A percentile compares a stretch with the other conserved stretches of the same genome.
Conservation (phyloP, 202 grass and related monocot genomes). For the Brachypodium distachyon region DNA sequence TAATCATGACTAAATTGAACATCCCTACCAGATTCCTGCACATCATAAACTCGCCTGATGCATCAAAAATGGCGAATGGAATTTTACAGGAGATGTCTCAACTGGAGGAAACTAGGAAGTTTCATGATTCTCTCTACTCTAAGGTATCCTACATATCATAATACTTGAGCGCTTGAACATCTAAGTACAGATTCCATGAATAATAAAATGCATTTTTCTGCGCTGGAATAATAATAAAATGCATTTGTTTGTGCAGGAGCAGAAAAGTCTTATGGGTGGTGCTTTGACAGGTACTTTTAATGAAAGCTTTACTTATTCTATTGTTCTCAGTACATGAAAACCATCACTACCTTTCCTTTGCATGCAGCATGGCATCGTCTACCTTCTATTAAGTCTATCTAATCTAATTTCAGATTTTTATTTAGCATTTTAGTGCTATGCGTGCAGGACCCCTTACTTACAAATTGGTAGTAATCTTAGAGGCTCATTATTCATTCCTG, state of each 20-base stretch:
- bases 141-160: constrained; percentile 71
- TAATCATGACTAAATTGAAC: constrained; percentile 9
- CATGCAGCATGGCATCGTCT: neutral
- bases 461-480: neutral
- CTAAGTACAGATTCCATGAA: constrained; percentile 21
- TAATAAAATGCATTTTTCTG: constrained; percentile 1
- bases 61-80: constrained; percentile 52
- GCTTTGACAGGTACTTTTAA: constrained; percentile 51
- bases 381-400: neutral
- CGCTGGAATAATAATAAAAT: constrained; percentile 19
- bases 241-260: constrained; percentile 48
- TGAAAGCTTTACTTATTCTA: constrained; percentile 9
- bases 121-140: constrained; percentile 72
- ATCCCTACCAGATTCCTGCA: constrained; percentile 57
- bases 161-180: neutral
- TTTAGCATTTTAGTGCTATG: neutral
- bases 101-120: constrained; percentile 95
- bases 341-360: neutral
- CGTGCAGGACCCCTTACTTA: neutral
- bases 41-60: constrained; percentile 59
- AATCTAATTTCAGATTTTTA: neutral
- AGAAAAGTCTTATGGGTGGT: constrained; percentile 33
- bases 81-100: constrained; percentile 90
- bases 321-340: constrained; percentile 22
- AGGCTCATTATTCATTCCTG: neutral